Evolutionary conservation across 2,329 filamentous ascomycete genomes (phyloP).

Genomic region (Dryadomyces quercivorus): DNA sequence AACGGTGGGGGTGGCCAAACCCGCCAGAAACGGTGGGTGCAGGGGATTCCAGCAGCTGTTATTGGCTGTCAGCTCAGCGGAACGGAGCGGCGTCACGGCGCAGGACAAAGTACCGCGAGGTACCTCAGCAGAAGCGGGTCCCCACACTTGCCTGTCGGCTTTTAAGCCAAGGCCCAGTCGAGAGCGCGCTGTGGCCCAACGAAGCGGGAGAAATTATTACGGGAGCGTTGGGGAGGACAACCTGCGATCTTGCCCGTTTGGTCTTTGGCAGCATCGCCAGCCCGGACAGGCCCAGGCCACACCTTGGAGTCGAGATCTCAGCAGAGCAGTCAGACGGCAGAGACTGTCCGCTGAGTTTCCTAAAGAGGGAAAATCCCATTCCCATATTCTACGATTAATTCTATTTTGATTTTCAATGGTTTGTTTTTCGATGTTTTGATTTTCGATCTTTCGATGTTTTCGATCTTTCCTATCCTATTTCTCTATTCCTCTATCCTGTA

Average conservation of each 20-base stretch:
- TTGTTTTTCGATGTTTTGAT: background rate
- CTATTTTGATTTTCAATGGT: conserved; percentile 2
- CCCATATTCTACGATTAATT: conserved; percentile 3
- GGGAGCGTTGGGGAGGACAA: background rate
- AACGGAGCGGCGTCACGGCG: background rate
- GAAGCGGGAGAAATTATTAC: background rate
- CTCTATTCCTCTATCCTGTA: too few species aligned
- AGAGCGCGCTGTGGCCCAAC: background rate
- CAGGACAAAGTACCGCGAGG: background rate
- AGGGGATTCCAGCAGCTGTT: too few species aligned
- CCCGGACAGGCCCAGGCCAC: background rate
- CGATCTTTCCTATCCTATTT: too few species aligned
- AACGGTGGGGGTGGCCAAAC: background rate
- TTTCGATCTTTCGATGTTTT: too few species aligned
- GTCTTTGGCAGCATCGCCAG: background rate
- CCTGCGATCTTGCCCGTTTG: background rate
- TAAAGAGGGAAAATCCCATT: conserved; percentile 11
- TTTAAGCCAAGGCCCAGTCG: background rate
- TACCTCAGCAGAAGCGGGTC: background rate
- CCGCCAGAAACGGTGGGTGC: background rate
- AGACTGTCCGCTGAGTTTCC: background rate
- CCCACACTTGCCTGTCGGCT: background rate
- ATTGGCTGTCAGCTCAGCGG: too few species aligned
- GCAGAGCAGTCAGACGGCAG: background rate
- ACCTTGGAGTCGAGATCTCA: background rate